A percentile compares a stretch with the other conserved stretches of the same genome.
Evolutionary conservation across 1,284 basidiomycete species (phyloP).

Genomic region (Ceraceosorus bombacis): DNA sequence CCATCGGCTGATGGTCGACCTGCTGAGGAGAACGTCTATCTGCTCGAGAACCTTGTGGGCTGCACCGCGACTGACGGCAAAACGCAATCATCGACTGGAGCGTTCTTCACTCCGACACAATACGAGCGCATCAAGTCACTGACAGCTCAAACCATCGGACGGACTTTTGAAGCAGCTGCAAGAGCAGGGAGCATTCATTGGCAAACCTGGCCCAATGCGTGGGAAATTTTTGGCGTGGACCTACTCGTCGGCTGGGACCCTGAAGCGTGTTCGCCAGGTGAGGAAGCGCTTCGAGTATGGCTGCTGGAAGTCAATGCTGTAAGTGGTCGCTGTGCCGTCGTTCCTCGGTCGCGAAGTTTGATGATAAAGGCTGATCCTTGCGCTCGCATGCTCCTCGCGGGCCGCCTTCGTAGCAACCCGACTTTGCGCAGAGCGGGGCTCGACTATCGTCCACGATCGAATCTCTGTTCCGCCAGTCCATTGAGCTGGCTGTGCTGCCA

Average conservation of each 20-base stretch:
- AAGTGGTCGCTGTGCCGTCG: conserved; percentile 1
- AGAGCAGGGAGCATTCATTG: conserved; percentile 72
- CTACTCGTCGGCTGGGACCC: conserved; percentile 54
- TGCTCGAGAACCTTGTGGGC: conserved; percentile 80
- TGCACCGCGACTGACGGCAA: conserved; percentile 73
- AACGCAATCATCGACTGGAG: conserved; percentile 65
- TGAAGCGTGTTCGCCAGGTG: neutral
- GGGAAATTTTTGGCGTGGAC: conserved; percentile 89
- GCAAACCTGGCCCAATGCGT: conserved; percentile 79
- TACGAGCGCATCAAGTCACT: conserved; percentile 88
- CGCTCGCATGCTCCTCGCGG: too few species aligned
- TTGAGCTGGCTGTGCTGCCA: conserved; percentile 33
- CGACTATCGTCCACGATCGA: conserved; percentile 70
- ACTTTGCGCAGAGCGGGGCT: conserved; percentile 86
- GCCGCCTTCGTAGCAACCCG: conserved; percentile 59
- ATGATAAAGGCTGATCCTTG: too few species aligned
- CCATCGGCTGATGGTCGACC: neutral
- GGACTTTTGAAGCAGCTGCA: conserved; percentile 67
- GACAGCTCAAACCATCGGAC: conserved; percentile 69
- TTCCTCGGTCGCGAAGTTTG: neutral
- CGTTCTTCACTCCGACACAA: conserved; percentile 83
- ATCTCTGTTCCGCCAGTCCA: conserved; percentile 59
- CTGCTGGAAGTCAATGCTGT: conserved; percentile 80
- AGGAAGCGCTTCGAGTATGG: conserved; percentile 53
- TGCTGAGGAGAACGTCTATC: conserved; percentile 56